Conservation (phyloP, 2,329 filamentous ascomycete species). For the Knufia petricola region DNA sequence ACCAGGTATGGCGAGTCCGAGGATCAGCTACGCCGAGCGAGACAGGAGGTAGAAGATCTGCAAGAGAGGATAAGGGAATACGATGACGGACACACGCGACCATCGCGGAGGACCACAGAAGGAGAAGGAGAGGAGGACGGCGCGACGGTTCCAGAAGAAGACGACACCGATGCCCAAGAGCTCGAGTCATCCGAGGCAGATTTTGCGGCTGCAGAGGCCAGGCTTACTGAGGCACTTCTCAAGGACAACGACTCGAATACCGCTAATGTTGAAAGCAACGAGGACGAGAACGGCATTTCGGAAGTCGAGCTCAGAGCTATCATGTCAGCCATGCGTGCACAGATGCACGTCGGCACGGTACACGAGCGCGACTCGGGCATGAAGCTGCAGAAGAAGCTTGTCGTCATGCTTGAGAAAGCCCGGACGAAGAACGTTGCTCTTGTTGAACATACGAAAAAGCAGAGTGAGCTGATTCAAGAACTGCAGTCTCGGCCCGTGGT, state of each 20-base stretch:
- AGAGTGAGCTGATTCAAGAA: conserved; percentile 16
- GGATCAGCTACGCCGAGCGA: conserved; percentile 28
- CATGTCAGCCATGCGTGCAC: conserved; percentile 22
- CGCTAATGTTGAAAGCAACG: background rate
- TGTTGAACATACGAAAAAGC: conserved; percentile 18
- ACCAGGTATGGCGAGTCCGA: conserved; percentile 35
- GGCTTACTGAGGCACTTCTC: conserved; percentile 19
- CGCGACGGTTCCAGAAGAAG: background rate
- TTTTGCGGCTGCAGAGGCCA: conserved; percentile 18
- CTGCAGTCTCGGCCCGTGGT: conserved; percentile 9
- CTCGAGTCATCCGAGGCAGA: conserved; percentile 20
- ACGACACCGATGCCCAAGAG: conserved; percentile 8
- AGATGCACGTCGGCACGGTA: conserved; percentile 18
- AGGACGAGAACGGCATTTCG: conserved; percentile 14
- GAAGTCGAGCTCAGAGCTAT: conserved; percentile 23
- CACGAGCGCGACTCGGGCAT: conserved; percentile 17
- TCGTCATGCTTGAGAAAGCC: conserved; percentile 18
- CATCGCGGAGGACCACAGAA: conserved; percentile 6
- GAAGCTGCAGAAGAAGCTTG: conserved; percentile 21
- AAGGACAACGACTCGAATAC: conserved; percentile 6
- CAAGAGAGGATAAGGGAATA: conserved; percentile 19
- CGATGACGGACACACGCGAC: conserved; percentile 16
- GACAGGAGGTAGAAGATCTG: conserved; percentile 23
- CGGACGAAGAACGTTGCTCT: conserved; percentile 18
- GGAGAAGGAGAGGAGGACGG: background rate